phyloP scores from a whole-genome alignment of 495 filamentous ascomycete genomes.

The Penicillium paxilli region DNA sequence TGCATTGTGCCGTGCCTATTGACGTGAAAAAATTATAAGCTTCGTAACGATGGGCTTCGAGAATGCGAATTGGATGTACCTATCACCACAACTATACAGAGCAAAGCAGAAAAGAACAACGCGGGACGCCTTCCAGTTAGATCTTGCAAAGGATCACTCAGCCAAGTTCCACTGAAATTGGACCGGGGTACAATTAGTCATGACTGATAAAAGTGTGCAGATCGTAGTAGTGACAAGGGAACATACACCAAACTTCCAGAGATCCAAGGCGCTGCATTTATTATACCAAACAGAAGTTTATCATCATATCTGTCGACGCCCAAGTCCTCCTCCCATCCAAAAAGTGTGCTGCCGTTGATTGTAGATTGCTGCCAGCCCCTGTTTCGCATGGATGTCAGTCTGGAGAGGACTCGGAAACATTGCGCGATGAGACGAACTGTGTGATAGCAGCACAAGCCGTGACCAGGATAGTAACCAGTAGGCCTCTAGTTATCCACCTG shows the following conservation, averaged over 20 bases:
- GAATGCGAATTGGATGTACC: constrained; percentile 44
- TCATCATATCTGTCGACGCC: constrained; percentile 26
- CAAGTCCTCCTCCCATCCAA: constrained; percentile 54
- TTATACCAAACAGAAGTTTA: constrained; percentile 37
- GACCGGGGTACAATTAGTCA: neutral
- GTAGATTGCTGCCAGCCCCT: constrained; percentile 68
- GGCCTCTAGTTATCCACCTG: constrained; percentile 21
- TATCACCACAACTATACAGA: constrained; percentile 61
- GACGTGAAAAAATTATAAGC: too few relatives aligned
- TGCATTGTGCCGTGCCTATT: constrained; percentile 18
- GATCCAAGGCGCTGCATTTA: constrained; percentile 36
- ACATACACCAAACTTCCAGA: constrained; percentile 36
- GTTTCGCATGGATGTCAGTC: neutral
- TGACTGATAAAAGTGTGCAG: too few relatives aligned
- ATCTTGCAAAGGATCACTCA: constrained; percentile 67
- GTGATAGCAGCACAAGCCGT: constrained; percentile 30
- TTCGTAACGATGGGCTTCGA: neutral
- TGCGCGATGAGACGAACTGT: constrained; percentile 18
- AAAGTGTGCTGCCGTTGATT: constrained; percentile 61
- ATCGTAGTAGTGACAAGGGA: too few relatives aligned
- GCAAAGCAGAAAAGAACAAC: constrained; percentile 64
- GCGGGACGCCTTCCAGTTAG: constrained; percentile 62
- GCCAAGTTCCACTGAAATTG: constrained; percentile 38
- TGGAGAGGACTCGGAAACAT: neutral
- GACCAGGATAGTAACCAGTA: constrained; percentile 23